Evolutionary conservation across 2,329 filamentous ascomycete genomes (phyloP).

Genomic region (Penicillium brevicompactum): DNA sequence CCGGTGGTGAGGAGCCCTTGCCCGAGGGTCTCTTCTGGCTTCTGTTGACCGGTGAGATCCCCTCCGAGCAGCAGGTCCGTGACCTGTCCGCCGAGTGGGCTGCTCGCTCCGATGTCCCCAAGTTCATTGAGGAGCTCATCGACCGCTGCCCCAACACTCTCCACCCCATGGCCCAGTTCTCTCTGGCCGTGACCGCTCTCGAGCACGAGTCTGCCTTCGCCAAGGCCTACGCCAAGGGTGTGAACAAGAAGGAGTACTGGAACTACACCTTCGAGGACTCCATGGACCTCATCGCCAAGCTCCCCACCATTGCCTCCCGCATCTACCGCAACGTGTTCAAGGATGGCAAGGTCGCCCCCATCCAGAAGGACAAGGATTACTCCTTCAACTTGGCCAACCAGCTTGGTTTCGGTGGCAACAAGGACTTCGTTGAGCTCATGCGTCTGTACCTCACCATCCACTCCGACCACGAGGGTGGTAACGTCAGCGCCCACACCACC

Average conservation of each 20-base stretch:
- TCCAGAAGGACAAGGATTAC: slow-evolving; percentile 99
- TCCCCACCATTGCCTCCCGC: slow-evolving; percentile 94
- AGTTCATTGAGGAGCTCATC: slow-evolving; percentile 98
- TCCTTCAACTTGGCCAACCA: slow-evolving; percentile 99
- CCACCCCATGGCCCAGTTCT: slow-evolving; percentile 99
- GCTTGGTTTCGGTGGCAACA: slow-evolving; percentile 93
- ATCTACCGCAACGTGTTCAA: slow-evolving; percentile 99
- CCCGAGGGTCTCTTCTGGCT: slow-evolving; percentile 99
- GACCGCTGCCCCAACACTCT: slow-evolving; percentile 99
- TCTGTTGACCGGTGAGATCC: slow-evolving; percentile 95
- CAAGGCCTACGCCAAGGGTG: slow-evolving; percentile 98
- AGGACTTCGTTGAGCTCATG: slow-evolving; percentile 97
- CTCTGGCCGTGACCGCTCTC: slow-evolving; percentile 92
- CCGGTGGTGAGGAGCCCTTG: slow-evolving; percentile 93
- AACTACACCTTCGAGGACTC: slow-evolving; percentile 98
- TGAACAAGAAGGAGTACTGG: slow-evolving; percentile 99
- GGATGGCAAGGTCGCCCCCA: slow-evolving; percentile 93
- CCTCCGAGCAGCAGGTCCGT: slow-evolving; percentile 96
- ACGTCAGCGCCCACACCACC: slow-evolving; percentile 97
- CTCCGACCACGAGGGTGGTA: slow-evolving; percentile 99
- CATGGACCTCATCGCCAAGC: slow-evolving; percentile 99
- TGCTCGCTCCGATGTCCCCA: slow-evolving; percentile 92
- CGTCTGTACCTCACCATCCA: slow-evolving; percentile 99
- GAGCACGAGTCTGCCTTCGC: slow-evolving; percentile 98
- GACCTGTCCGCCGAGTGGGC: slow-evolving; percentile 99